These are phyloP conservation scores for Alectoria sarmentosa DNA, from an alignment of 495 filamentous ascomycete species.

Conservation along the genomic window DNA sequence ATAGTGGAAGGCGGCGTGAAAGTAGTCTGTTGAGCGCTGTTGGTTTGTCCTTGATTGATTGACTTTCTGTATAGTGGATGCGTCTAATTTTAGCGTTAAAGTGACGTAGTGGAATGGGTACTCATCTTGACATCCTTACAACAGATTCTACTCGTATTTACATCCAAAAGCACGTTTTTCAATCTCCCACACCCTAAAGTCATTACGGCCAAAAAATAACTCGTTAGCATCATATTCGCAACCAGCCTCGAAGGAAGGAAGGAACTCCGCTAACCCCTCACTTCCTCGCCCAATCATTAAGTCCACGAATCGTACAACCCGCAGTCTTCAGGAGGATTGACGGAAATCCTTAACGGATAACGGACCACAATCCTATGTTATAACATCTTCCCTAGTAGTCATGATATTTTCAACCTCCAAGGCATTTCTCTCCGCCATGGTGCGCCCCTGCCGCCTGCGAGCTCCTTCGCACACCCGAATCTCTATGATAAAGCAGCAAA, in stretches of 20 bases:
- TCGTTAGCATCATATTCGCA: background rate
- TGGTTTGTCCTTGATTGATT: background rate
- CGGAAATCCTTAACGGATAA: background rate
- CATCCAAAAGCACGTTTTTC: too few relatives aligned
- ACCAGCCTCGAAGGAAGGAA: background rate
- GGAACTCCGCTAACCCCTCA: background rate
- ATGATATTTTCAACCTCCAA: conserved; percentile 4
- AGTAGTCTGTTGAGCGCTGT: background rate
- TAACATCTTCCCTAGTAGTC: background rate
- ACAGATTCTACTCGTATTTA: too few relatives aligned
- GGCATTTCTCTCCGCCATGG: conserved; percentile 3
- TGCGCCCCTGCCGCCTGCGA: conserved; percentile 8
- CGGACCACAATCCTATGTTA: background rate
- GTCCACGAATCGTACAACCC: background rate
- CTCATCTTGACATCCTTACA: background rate
- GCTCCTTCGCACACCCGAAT: conserved; percentile 12
- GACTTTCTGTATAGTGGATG: background rate
- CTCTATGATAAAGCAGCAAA: conserved; percentile 8
- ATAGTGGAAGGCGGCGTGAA: background rate
- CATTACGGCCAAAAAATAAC: background rate
- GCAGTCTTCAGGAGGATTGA: background rate
- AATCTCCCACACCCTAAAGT: too few relatives aligned
- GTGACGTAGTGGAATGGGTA: background rate
- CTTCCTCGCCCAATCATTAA: background rate
- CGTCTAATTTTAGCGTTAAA: background rate